Conservation (phyloP, 805 yeast species). For the Jamesozyma lodderae region DNA sequence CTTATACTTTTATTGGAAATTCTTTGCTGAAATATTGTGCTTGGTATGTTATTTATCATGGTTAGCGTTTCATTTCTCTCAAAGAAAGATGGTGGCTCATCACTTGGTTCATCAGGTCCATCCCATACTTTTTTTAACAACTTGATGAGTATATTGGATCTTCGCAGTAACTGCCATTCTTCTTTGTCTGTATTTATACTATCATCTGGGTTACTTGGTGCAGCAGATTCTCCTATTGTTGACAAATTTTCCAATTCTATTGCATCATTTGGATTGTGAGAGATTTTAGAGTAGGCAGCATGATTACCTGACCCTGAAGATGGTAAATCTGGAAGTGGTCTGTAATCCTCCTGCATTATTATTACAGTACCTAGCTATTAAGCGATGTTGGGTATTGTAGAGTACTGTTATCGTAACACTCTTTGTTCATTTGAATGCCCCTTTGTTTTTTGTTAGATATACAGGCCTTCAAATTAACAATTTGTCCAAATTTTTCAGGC, state of each 20-base stretch:
- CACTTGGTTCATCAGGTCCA: slow-evolving; percentile 46
- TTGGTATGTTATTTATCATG: slow-evolving; percentile 33
- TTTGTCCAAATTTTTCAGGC: too few species aligned
- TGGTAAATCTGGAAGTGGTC: neutral
- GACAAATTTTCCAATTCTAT: slow-evolving; percentile 2
- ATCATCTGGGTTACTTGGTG: neutral
- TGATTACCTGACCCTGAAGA: neutral
- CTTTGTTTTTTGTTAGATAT: too few species aligned
- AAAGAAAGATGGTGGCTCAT: slow-evolving; percentile 37
- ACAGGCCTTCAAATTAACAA: too few species aligned
- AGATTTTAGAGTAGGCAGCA: neutral
- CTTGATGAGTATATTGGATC: slow-evolving; percentile 11
- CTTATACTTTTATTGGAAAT: slow-evolving; percentile 24
- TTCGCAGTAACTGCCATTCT: slow-evolving; percentile 17
- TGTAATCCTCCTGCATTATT: neutral
- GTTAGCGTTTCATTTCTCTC: neutral
- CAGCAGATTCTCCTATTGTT: neutral
- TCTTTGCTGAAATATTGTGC: slow-evolving; percentile 23
- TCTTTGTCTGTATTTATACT: slow-evolving; percentile 3
- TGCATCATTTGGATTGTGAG: neutral
- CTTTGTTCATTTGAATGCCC: too few species aligned
- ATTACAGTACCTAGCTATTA: neutral
- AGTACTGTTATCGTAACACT: too few species aligned
- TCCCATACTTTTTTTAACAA: slow-evolving; percentile 37
- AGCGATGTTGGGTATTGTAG: too few species aligned